Base-by-base conservation (phyloP, 2,329 filamentous ascomycete genomes). In the Penicillium janthinellum region DNA sequence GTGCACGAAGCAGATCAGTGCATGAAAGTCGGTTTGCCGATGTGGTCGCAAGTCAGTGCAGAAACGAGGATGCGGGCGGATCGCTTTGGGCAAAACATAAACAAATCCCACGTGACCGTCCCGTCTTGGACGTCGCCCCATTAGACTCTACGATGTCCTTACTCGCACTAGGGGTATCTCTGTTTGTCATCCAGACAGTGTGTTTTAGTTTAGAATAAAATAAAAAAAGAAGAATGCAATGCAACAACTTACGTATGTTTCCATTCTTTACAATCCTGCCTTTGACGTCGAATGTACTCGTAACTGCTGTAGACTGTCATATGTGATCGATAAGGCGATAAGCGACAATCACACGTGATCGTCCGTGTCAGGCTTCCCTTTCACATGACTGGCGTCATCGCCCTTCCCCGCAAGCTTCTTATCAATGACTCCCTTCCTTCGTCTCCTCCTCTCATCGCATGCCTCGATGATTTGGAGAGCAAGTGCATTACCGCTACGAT, bases 401-500 rank as follows among this genome's bases (percentile, higher is more conserved):
- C 22, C 28, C 41, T 60, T 28, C 45, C 56, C 54, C 50, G 49
- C 20, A 54, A 35, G 60, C 55, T 44, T 37, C 42, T 39, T 50
- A 58, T 57, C 60, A 50, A 48, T 38, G 35, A 20, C 17, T 51
- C 39, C 34, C 50, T 56, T 49, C 22, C 47, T 50, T 64, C 53
- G 58, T 63, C 58, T 44, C 45, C 34, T 14, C 25, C 34, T 47
- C 38, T 50, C 54, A 53, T 54, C 15, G 31, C 34, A 38, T 47
- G 37, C 8, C 31, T 47, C 53, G n/a, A 62, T 57, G 55, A 31
- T 38, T 47, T 37, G 28, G 31, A 65, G 54, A 61, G 58, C 52
- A 65, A 60, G 41, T 54, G 42, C 53, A 28, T 25, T 34, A 54
- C 34, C 25, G 17, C 54, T 65, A 71, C 56, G 56, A 79, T 79